These are phyloP conservation scores for Suhomyces sp. DNA, from an alignment of 805 yeast species.

Conservation along the genomic window DNA sequence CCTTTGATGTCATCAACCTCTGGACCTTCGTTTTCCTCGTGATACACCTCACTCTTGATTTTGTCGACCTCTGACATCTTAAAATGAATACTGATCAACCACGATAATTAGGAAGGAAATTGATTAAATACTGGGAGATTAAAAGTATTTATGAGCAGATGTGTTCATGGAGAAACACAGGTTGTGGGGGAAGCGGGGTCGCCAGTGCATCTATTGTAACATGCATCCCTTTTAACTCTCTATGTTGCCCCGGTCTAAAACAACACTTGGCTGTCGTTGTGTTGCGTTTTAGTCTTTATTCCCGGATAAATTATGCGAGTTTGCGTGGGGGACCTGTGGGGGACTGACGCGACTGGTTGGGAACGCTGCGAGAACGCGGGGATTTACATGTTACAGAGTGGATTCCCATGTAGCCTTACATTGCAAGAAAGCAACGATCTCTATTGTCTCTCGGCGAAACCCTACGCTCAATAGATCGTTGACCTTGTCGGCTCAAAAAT, in stretches of 20 bases:
- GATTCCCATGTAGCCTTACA: not conserved
- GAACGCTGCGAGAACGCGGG: not conserved
- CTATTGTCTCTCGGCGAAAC: not conserved
- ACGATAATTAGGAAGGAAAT: not conserved
- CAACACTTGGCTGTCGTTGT: not conserved
- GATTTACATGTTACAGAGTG: not conserved
- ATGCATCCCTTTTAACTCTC: not conserved
- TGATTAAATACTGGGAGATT: not conserved
- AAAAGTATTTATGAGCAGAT: not conserved
- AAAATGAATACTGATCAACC: not conserved
- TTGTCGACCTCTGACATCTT: not conserved
- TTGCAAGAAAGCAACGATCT: not conserved
- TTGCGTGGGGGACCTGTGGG: not conserved
- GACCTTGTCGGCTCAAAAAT: no score
- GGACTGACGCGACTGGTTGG: not conserved
- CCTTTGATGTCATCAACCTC: not conserved
- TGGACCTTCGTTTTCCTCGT: slow-evolving; percentile 1
- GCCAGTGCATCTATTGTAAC: not conserved
- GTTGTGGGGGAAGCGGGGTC: not conserved
- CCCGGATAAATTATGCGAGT: not conserved
- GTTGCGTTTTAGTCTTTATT: not conserved
- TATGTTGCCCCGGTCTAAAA: not conserved
- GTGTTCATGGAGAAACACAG: not conserved
- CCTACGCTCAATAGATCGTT: not conserved
- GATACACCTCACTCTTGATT: not conserved